phyloP scores from a whole-genome alignment of 2,329 filamentous ascomycete species.

The Fragosphaeria purpurea region DNA sequence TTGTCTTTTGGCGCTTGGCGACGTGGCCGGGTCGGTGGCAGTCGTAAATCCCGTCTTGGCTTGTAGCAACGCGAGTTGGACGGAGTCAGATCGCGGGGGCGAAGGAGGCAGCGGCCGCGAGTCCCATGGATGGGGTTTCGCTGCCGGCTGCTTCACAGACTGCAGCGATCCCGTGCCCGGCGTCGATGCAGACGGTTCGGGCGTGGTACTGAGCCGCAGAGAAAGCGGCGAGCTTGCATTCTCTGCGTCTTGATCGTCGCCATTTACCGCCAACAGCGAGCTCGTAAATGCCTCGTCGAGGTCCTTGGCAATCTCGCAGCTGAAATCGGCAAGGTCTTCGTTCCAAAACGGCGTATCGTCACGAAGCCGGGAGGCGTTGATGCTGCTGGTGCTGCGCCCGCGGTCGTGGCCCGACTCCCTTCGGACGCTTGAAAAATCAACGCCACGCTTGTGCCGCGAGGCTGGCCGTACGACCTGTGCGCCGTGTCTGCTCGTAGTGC shows the following conservation, averaged over 20 bases:
- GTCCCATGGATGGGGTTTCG: conserved; percentile 26
- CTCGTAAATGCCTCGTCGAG: conserved; percentile 89
- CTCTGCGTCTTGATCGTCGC: conserved; percentile 7
- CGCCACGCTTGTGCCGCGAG: conserved; percentile 39
- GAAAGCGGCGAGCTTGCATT: conserved; percentile 32
- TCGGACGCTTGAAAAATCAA: conserved; percentile 44
- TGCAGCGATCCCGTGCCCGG: neutral
- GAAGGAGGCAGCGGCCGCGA: conserved; percentile 40
- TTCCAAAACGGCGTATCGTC: conserved; percentile 32
- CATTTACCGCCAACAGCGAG: conserved; percentile 29
- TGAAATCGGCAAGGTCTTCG: conserved; percentile 76
- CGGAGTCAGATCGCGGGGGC: conserved; percentile 25
- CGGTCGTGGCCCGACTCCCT: conserved; percentile 20
- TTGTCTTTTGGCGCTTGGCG: conserved; percentile 2
- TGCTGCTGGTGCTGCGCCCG: conserved; percentile 9
- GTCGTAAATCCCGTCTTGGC: conserved; percentile 9
- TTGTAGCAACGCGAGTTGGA: conserved; percentile 16
- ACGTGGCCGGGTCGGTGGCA: neutral
- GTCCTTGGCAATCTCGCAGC: conserved; percentile 74
- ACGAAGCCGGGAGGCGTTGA: neutral
- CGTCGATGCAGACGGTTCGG: conserved; percentile 8
- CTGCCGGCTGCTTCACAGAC: neutral
- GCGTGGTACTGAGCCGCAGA: conserved; percentile 26
- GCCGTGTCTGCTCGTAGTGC: conserved; percentile 24
- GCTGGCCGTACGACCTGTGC: conserved; percentile 26